Conservation (phyloP, 352 stramenopile species). For the Phytophthora fragariae region DNA sequence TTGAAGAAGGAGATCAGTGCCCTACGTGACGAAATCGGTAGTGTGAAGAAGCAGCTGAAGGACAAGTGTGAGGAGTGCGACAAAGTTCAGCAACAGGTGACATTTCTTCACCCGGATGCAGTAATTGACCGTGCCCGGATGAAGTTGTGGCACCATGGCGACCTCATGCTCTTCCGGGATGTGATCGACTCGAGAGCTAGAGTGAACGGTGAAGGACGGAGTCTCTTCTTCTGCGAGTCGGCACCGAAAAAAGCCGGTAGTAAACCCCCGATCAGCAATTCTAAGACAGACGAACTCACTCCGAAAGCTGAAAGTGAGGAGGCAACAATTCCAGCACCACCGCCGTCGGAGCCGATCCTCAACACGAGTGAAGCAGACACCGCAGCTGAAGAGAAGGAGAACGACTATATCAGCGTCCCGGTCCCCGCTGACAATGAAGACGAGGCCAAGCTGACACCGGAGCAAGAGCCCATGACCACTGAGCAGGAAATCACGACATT, state of each 20-base stretch:
- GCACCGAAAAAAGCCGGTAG: background rate
- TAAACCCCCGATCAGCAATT: background rate
- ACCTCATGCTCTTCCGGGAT: slow-evolving; percentile 30
- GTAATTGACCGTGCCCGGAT: slow-evolving; percentile 34
- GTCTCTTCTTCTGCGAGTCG: slow-evolving; percentile 30
- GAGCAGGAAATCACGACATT: background rate
- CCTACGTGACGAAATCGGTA: slow-evolving; percentile 21
- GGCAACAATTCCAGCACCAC: background rate
- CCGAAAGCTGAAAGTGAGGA: background rate
- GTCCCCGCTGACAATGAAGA: background rate
- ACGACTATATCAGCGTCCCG: background rate
- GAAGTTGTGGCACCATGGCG: slow-evolving; percentile 38
- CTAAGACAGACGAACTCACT: background rate
- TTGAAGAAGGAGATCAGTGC: slow-evolving; percentile 23
- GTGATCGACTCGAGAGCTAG: slow-evolving; percentile 24
- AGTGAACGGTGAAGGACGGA: slow-evolving; percentile 10
- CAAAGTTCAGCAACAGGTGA: slow-evolving; percentile 3
- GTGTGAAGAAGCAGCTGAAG: slow-evolving; percentile 28
- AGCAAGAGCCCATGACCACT: background rate
- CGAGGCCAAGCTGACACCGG: background rate
- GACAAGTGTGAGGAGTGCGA: slow-evolving; percentile 24
- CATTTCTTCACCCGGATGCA: slow-evolving; percentile 34
- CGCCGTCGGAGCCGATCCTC: background rate
- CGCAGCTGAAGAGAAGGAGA: slow-evolving; percentile 13
- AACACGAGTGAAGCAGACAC: background rate